Evolutionary conservation across 2,329 filamentous ascomycete species (phyloP).

Genomic region (Ramularia collo-cygni): DNA sequence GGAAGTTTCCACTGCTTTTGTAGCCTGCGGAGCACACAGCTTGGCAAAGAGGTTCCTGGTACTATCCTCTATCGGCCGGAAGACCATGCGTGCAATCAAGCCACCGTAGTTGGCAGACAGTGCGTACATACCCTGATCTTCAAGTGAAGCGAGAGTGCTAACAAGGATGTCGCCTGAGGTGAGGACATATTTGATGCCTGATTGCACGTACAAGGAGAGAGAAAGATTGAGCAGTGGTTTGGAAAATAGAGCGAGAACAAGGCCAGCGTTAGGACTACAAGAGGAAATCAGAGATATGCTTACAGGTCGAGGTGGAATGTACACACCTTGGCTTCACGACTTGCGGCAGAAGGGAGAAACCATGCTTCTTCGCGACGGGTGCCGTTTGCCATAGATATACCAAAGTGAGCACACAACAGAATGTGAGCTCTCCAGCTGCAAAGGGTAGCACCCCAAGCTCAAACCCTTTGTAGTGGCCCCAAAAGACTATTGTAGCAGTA

Average conservation of each 20-base stretch:
- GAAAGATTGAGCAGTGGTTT: constrained; percentile 64
- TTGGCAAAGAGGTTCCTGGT: constrained; percentile 84
- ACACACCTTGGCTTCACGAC: constrained; percentile 39
- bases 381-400: constrained; percentile 64
- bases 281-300: constrained; percentile 20
- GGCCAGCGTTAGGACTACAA: constrained; percentile 33
- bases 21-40: constrained; percentile 49
- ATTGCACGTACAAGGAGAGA: constrained; percentile 79
- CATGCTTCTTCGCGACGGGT: constrained; percentile 47
- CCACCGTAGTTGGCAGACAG: constrained; percentile 90
- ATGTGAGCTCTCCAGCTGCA: constrained; percentile 75
- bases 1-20: constrained; percentile 20
- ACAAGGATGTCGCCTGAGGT: constrained; percentile 93
- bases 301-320: constrained; percentile 16
- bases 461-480: constrained; percentile 46
- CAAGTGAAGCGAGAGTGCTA: constrained; percentile 69
- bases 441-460: constrained; percentile 78
- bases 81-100: constrained; percentile 76
- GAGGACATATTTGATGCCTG: constrained; percentile 81
- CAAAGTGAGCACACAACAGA: constrained; percentile 60
- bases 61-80: constrained; percentile 93
- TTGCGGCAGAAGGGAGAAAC: constrained; percentile 62
- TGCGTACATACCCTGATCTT: constrained; percentile 84
- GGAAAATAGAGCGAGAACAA: constrained; percentile 58
- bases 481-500: constrained; percentile 65